phyloP scores from a whole-genome alignment of 2,329 filamentous ascomycete genomes.

The Podosphaera xanthii region DNA sequence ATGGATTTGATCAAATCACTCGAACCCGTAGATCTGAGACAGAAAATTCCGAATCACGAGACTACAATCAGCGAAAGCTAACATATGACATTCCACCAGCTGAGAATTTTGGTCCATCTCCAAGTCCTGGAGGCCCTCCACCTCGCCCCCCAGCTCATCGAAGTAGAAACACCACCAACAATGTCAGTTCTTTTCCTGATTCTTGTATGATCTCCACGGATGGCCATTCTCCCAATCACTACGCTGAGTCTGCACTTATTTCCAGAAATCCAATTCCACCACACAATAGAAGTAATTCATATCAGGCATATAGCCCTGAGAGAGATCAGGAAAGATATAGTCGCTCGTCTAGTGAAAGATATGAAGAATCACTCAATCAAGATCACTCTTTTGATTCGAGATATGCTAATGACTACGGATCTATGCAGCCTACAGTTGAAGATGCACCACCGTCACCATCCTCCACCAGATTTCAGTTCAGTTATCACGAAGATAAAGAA shows the following conservation, averaged over 20 bases:
- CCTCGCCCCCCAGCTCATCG: constrained; percentile 16
- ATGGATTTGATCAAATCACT: constrained; percentile 1
- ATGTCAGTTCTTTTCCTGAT: neutral
- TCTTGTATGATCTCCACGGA: constrained; percentile 5
- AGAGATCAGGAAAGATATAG: constrained; percentile 10
- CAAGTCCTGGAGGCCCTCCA: constrained; percentile 16
- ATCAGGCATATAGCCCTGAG: constrained; percentile 12
- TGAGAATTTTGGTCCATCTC: constrained; percentile 12
- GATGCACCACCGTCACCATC: constrained; percentile 18
- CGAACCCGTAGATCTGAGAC: constrained; percentile 6
- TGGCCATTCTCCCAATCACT: constrained; percentile 6
- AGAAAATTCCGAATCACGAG: constrained; percentile 7
- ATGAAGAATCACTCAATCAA: constrained; percentile 14
- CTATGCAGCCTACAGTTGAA: constrained; percentile 25
- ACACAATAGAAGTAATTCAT: constrained; percentile 6
- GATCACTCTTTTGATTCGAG: constrained; percentile 16
- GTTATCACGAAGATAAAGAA: constrained; percentile 12
- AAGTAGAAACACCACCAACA: constrained; percentile 6
- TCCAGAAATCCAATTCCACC: constrained; percentile 9
- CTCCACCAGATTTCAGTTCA: constrained; percentile 7
- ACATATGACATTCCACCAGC: constrained; percentile 12
- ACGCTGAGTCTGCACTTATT: constrained; percentile 4
- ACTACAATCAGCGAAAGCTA: constrained; percentile 10
- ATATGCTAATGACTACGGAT: constrained; percentile 19
- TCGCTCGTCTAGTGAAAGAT: constrained; percentile 6